Evolutionary conservation across 768 basidiomycete genomes (phyloP).

Genomic region (Podaxis sp.): DNA sequence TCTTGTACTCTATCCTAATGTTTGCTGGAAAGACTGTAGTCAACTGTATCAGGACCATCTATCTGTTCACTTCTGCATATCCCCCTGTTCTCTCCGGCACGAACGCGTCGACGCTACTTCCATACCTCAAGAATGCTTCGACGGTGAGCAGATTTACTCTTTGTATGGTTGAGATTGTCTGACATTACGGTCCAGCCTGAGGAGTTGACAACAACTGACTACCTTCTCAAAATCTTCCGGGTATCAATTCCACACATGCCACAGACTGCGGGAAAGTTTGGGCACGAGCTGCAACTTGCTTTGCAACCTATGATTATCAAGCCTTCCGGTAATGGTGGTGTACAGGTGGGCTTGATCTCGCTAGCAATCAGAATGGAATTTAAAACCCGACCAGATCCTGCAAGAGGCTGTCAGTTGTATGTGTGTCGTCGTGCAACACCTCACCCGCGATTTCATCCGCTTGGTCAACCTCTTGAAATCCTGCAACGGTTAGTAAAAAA

Average conservation of each 20-base stretch:
- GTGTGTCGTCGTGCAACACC: conserved; percentile 75
- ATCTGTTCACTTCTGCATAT: conserved; percentile 77
- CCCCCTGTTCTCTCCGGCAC: conserved; percentile 79
- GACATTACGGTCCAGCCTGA: conserved; percentile 49
- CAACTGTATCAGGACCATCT: conserved; percentile 82
- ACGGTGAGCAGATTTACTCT: conserved; percentile 45
- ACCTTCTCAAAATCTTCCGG: conserved; percentile 85
- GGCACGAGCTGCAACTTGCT: conserved; percentile 73
- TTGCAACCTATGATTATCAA: conserved; percentile 92
- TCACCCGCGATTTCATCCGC: conserved; percentile 82
- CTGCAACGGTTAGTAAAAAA: conserved; percentile 60
- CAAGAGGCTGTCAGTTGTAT: conserved; percentile 93
- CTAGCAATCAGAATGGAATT: background rate
- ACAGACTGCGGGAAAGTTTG: conserved; percentile 85
- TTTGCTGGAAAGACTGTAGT: conserved; percentile 56
- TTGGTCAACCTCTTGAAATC: conserved; percentile 80
- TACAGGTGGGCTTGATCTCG: conserved; percentile 45
- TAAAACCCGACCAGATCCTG: conserved; percentile 51
- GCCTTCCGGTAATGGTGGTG: conserved; percentile 63
- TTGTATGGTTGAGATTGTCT: background rate
- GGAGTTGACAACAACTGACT: conserved; percentile 80
- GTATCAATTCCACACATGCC: conserved; percentile 85
- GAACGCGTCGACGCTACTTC: conserved; percentile 81
- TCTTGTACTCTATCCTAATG: background rate
- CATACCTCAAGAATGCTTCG: conserved; percentile 82